Conservation (phyloP, 805 yeast species). For the Helenozyma rhizophorensis region DNA sequence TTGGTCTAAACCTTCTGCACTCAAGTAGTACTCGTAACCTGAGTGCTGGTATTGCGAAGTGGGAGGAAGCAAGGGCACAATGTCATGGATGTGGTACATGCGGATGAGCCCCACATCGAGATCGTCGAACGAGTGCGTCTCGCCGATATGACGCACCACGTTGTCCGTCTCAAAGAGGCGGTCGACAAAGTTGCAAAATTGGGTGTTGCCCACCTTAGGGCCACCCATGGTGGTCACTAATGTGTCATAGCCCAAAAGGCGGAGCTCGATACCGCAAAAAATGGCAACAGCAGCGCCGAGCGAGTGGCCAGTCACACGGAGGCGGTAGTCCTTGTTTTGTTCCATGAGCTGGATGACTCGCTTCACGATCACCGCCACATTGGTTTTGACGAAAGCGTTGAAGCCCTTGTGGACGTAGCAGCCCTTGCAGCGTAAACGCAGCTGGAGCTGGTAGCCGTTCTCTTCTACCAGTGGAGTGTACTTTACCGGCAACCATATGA, state of each 20-base stretch:
- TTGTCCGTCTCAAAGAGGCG: constrained; percentile 36
- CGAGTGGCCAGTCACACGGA: constrained; percentile 69
- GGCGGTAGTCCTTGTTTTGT: constrained; percentile 42
- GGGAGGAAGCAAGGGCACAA: constrained; percentile 60
- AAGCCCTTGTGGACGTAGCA: constrained; percentile 69
- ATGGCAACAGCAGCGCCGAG: constrained; percentile 70
- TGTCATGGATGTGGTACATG: constrained; percentile 54
- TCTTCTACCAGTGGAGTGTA: constrained; percentile 42
- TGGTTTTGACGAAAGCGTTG: constrained; percentile 40
- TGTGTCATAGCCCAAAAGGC: constrained; percentile 50
- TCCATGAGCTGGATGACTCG: constrained; percentile 29
- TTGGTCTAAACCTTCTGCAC: constrained; percentile 12
- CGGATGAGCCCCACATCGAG: constrained; percentile 35
- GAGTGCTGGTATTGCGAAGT: constrained; percentile 39
- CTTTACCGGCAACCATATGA: constrained; percentile 41
- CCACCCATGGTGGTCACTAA: constrained; percentile 57
- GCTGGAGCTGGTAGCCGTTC: background rate
- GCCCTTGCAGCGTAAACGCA: constrained; percentile 34
- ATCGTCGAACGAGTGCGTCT: constrained; percentile 16
- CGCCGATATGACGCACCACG: constrained; percentile 18
- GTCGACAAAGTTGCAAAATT: constrained; percentile 51
- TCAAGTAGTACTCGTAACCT: constrained; percentile 45
- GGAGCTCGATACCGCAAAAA: constrained; percentile 59
- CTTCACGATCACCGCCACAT: constrained; percentile 31
- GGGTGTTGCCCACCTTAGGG: constrained; percentile 58